A percentile compares a stretch with the other conserved stretches of the same genome.
Evolutionary conservation across 73 alveolate species (phyloP).

Genomic region (Stentor coeruleus): DNA sequence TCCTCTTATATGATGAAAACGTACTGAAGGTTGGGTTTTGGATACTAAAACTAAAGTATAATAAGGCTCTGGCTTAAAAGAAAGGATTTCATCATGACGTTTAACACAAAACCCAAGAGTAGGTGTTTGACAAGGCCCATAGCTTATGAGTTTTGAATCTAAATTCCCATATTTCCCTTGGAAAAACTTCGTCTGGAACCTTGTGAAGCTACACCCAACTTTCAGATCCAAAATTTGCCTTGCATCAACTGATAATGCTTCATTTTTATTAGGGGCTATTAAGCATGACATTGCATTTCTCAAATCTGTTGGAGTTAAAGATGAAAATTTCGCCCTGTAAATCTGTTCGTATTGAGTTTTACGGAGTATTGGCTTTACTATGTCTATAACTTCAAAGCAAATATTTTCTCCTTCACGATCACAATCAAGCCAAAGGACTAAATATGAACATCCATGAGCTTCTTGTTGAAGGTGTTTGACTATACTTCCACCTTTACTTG

Average conservation of each 20-base stretch:
- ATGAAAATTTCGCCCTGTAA: conserved; percentile 92
- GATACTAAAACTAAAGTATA: conserved; percentile 57
- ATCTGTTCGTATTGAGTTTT: conserved; percentile 42
- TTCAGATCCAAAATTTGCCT: conserved; percentile 97
- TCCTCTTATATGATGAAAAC: not conserved
- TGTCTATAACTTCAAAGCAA: conserved; percentile 95
- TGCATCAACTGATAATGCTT: conserved; percentile 92
- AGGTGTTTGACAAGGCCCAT: conserved; percentile 99
- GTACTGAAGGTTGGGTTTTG: not conserved
- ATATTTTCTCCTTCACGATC: conserved; percentile 99
- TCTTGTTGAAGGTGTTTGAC: conserved; percentile 54
- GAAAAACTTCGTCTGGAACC: conserved; percentile 91
- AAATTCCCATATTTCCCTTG: conserved; percentile 70
- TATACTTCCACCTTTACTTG: conserved; percentile 42
- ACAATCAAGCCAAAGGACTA: conserved; percentile 99
- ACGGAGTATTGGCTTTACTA: conserved; percentile 50
- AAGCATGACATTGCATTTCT: conserved; percentile 76
- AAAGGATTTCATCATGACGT: conserved; percentile 93
- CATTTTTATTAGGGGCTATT: conserved; percentile 83
- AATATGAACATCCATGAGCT: conserved; percentile 70
- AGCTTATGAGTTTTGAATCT: conserved; percentile 74
- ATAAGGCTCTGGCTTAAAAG: conserved; percentile 91
- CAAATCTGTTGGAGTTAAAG: conserved; percentile 83
- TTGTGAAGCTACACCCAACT: conserved; percentile 97
- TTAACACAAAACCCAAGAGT: conserved; percentile 99